phyloP scores from a whole-genome alignment of 495 filamentous ascomycete genomes.

The Penicillium tannophilum region DNA sequence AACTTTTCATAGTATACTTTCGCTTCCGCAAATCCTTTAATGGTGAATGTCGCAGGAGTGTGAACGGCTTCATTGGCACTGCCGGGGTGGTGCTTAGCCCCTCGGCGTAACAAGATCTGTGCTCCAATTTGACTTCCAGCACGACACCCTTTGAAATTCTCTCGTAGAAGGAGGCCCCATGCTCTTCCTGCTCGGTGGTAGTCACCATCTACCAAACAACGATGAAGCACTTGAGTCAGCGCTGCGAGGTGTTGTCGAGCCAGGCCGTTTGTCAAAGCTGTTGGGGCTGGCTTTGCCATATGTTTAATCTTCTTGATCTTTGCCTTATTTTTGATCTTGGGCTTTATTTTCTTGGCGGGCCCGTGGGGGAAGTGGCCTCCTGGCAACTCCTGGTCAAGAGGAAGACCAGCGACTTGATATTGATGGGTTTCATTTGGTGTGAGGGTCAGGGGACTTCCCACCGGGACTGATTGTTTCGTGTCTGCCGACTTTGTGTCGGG shows the following conservation, averaged over 20 bases:
- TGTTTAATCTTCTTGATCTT: slow-evolving; percentile 25
- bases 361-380: slow-evolving; percentile 48
- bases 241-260: slow-evolving; percentile 61
- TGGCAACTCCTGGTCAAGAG: slow-evolving; percentile 46
- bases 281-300: slow-evolving; percentile 34
- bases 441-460: slow-evolving; percentile 35
- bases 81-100: slow-evolving; percentile 24
- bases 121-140: slow-evolving; percentile 70
- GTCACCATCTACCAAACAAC: slow-evolving; percentile 61
- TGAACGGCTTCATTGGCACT: not conserved
- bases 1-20: slow-evolving; percentile 67
- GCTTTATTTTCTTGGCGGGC: slow-evolving; percentile 16
- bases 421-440: slow-evolving; percentile 50
- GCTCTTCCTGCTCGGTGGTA: slow-evolving; percentile 64
- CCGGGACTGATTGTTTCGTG: slow-evolving; percentile 4
- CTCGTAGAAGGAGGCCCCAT: slow-evolving; percentile 64
- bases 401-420: slow-evolving; percentile 50
- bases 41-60: slow-evolving; percentile 39
- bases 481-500: slow-evolving; percentile 18
- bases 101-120: slow-evolving; percentile 61
- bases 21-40: slow-evolving; percentile 56
- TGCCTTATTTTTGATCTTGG: slow-evolving; percentile 18
- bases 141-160: slow-evolving; percentile 52
- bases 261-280: slow-evolving; percentile 26
- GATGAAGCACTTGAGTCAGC: slow-evolving; percentile 63